Percentiles rank a stretch among this genome's conserved stretches.
Conservation (phyloP, 305 asterid species). For the Rubia peregrina region DNA sequence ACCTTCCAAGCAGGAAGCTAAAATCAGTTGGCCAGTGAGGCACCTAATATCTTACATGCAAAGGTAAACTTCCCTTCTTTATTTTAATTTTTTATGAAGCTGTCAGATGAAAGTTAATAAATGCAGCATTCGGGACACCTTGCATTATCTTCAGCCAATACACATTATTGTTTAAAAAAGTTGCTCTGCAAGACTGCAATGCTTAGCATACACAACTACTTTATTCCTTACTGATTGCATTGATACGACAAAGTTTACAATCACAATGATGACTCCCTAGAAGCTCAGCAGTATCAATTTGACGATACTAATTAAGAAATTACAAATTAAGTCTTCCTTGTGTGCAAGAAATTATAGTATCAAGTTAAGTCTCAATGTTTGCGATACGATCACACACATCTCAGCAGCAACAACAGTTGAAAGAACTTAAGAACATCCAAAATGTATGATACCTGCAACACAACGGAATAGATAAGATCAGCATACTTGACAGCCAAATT, state of each 20-base stretch:
- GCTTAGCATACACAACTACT: neutral
- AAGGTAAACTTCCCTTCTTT: too few relatives aligned
- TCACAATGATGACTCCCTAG: neutral
- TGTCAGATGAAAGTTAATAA: neutral
- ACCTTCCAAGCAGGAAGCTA: neutral
- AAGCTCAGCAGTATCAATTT: too few relatives aligned
- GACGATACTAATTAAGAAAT: too few relatives aligned
- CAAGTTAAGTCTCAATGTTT: neutral
- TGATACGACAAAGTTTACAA: neutral
- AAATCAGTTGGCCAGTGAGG: neutral
- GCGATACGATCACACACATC: neutral
- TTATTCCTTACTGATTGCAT: neutral
- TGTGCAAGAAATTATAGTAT: neutral
- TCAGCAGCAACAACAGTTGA: neutral
- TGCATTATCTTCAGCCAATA: neutral
- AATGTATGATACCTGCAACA: slow-evolving; percentile 57
- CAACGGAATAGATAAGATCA: slow-evolving; percentile 66
- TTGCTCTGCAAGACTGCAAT: neutral
- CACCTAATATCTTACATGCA: too few relatives aligned
- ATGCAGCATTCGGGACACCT: neutral
- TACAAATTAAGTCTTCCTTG: too few relatives aligned
- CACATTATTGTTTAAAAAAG: neutral
- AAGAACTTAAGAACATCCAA: neutral
- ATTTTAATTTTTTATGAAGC: neutral
- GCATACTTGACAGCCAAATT: slow-evolving; percentile 94